Percentiles rank a stretch among this genome's conserved stretches.
These are phyloP conservation scores for Mimosa bimucronata DNA, from an alignment of 306 rosid genomes.

Conservation along the genomic window DNA sequence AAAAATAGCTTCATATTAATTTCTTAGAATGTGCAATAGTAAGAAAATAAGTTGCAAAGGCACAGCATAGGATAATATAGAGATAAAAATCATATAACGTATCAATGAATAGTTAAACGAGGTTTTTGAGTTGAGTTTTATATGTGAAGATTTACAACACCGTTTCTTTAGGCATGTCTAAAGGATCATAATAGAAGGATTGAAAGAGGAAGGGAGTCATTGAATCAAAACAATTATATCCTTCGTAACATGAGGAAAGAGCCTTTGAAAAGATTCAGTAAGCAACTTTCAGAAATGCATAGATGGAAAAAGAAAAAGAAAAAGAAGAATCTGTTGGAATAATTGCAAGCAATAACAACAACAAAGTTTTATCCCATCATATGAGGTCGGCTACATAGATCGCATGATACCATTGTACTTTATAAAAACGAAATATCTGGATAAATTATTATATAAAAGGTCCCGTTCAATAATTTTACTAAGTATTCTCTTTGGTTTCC, in stretches of 20 bases:
- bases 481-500: no score
- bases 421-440: no score
- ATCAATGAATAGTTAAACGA: not conserved
- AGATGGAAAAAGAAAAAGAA: no score
- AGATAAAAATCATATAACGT: not conserved
- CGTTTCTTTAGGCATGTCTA: not conserved
- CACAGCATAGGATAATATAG: not conserved
- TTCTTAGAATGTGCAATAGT: slow-evolving; percentile 14
- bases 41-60: slow-evolving; percentile 22
- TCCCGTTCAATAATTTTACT: no score
- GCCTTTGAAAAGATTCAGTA: not conserved
- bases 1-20: no score
- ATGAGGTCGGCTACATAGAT: no score
- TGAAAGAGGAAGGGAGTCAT: not conserved
- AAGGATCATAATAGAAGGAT: not conserved
- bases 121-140: not conserved
- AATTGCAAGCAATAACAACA: not conserved
- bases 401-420: no score
- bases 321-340: slow-evolving; percentile 5
- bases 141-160: not conserved
- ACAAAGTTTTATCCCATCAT: no score
- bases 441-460: no score
- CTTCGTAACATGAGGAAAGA: not conserved
- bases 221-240: not conserved
- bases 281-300: not conserved